Conservation (phyloP, 192 early-diverging fungal species). For the Umbelopsis sp. region DNA sequence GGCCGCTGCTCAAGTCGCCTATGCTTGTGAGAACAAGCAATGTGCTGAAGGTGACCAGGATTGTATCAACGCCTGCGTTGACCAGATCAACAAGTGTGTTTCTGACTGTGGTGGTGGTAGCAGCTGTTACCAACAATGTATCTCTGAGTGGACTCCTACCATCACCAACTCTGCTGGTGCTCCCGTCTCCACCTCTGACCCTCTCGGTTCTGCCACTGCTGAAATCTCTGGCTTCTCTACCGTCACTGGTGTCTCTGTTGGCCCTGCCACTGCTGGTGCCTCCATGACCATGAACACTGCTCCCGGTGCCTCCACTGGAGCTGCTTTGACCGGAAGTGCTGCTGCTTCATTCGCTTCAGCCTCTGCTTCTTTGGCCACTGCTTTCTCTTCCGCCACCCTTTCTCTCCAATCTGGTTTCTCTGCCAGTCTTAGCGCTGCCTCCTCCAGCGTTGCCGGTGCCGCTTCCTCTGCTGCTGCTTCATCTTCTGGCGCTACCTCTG, state of each 20-base stretch:
- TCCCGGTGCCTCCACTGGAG: neutral
- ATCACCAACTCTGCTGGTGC: slow-evolving; percentile 2
- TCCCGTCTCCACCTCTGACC: neutral
- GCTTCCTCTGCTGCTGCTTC: slow-evolving; percentile 1
- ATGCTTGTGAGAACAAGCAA: neutral
- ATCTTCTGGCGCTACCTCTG: neutral
- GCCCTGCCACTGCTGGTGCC: neutral
- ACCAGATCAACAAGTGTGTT: slow-evolving; percentile 1
- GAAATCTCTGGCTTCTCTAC: slow-evolving; percentile 4
- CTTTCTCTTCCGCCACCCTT: slow-evolving; percentile 11
- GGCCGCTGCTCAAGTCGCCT: slow-evolving; percentile 1
- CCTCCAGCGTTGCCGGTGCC: neutral
- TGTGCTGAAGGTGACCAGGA: neutral
- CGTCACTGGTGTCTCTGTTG: neutral
- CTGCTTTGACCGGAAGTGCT: neutral
- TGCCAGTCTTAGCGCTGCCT: neutral
- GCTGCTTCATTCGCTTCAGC: neutral
- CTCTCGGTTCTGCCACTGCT: slow-evolving; percentile 5
- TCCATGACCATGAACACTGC: neutral
- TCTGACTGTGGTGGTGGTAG: neutral
- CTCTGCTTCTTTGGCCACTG: slow-evolving; percentile 15
- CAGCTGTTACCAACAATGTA: neutral
- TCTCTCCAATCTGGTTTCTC: slow-evolving; percentile 2
- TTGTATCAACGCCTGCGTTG: neutral
- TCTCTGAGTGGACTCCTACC: slow-evolving; percentile 11